A percentile compares a stretch with the other conserved stretches of the same genome.
Evolutionary conservation across 2,329 filamentous ascomycete species (phyloP).

Genomic region (Alternaria infectoria): DNA sequence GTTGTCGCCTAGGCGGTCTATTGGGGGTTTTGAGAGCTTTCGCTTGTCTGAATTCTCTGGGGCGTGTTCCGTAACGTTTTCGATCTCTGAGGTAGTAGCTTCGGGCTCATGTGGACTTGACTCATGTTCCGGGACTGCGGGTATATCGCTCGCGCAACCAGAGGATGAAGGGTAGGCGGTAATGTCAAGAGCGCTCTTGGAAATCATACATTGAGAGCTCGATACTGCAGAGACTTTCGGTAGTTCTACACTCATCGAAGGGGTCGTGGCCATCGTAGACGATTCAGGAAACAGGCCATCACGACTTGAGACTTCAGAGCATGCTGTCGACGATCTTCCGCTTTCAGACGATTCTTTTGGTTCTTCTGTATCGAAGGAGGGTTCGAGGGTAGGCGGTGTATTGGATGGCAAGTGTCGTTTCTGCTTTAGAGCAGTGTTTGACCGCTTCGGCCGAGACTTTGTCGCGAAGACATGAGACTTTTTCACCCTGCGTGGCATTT

Average conservation of each 20-base stretch:
- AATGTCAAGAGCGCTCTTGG: background rate
- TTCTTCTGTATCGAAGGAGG: background rate
- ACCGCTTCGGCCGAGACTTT: background rate
- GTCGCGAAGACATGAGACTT: background rate
- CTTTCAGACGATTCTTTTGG: background rate
- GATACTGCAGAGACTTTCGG: background rate
- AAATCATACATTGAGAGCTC: background rate
- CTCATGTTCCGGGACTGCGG: background rate
- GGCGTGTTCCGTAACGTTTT: background rate
- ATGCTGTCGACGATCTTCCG: background rate
- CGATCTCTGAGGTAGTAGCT: background rate
- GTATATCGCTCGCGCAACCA: background rate
- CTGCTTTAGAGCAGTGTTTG: background rate
- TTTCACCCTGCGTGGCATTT: background rate
- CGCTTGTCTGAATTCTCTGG: background rate
- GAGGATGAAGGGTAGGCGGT: background rate
- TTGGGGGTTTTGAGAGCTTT: background rate
- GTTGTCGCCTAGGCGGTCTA: background rate
- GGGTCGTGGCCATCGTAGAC: background rate
- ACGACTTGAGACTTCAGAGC: background rate
- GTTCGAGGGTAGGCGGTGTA: background rate
- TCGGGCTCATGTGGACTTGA: background rate
- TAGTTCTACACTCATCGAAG: background rate
- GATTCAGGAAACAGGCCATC: background rate
- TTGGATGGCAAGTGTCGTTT: background rate